Evolutionary conservation across 176 grass and related monocot species (phyloP).

Genomic region (bread wheat (Triticum aestivum)): IWGSC_CS_RefSeq_v2.1 NC_057810.1:123269191-123269690

Average conservation of each 20-base stretch:
- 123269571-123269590: not conserved
- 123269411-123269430: conserved; percentile 19
- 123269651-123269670: conserved; percentile 15
- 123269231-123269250: conserved; percentile 10
- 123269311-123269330: conserved; percentile 38
- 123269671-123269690: conserved; percentile 30
- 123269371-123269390: conserved; percentile 8
- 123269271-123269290: not conserved
- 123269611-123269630: not conserved
- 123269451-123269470: conserved; percentile 33
- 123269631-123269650: conserved; percentile 28
- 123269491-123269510: conserved; percentile 16
- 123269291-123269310: conserved; percentile 31
- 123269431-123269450: not conserved
- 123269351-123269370: conserved; percentile 24
- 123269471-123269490: conserved; percentile 33
- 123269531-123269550: conserved; percentile 20
- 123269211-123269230: conserved; percentile 2
- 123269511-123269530: conserved; percentile 25
- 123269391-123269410: conserved; percentile 19
- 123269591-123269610: conserved; percentile 23
- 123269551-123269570: conserved; percentile 4
- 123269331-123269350: conserved; percentile 7
- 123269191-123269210: conserved; percentile 14
- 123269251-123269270: conserved; percentile 6